Conservation (phyloP, 1,284 basidiomycete genomes). For the Tilletia indica region DNA sequence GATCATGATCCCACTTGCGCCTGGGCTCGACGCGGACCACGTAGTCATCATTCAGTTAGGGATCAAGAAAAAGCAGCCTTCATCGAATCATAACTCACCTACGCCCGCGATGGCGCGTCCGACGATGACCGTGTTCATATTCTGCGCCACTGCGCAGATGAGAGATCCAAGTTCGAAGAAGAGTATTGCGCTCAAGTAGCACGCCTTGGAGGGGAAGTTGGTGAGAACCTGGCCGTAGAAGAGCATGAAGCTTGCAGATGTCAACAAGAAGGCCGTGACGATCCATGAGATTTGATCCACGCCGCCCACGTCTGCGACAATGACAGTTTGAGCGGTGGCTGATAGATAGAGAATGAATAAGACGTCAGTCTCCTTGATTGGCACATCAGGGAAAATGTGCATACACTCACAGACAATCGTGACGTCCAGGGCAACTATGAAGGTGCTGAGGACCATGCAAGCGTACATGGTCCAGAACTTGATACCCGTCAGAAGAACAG, state of each 20-base stretch:
- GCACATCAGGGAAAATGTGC: too few species aligned
- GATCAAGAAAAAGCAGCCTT: too few species aligned
- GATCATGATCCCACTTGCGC: too few species aligned
- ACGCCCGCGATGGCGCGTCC: conserved; percentile 43
- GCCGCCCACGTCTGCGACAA: not conserved
- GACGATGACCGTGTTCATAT: conserved; percentile 41
- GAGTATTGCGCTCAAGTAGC: conserved; percentile 29
- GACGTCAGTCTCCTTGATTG: too few species aligned
- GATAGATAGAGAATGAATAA: too few species aligned
- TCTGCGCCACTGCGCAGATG: conserved; percentile 41
- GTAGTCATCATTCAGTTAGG: conserved; percentile 34
- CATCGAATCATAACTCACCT: conserved; percentile 17
- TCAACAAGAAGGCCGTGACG: conserved; percentile 38
- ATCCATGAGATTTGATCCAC: conserved; percentile 25
- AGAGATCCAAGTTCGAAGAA: conserved; percentile 44
- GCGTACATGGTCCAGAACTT: not conserved
- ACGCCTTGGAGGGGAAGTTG: conserved; percentile 39
- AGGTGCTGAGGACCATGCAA: conserved; percentile 6
- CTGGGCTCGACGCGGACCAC: conserved; percentile 20
- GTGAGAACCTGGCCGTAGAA: conserved; percentile 39
- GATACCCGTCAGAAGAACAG: not conserved
- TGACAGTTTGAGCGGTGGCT: conserved; percentile 9
- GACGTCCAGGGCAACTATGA: conserved; percentile 13
- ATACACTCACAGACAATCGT: not conserved
- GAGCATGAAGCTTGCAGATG: conserved; percentile 43